A percentile compares a stretch with the other conserved stretches of the same genome.
Conservation (phyloP, 176 grass and related monocot genomes). For the Secale cereale region DNA sequence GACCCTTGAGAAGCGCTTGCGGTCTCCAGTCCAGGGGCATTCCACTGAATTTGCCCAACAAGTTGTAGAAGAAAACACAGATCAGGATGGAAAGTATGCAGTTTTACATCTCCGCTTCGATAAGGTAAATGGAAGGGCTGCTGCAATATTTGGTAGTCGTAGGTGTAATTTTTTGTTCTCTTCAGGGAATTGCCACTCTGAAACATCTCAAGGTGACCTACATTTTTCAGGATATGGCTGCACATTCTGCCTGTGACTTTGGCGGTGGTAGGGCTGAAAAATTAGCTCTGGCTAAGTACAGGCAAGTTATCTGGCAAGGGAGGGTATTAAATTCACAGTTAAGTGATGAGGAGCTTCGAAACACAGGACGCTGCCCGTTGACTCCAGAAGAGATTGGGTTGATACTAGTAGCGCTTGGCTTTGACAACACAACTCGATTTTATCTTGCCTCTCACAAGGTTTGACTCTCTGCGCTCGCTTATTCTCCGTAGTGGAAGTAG, state of each 20-base stretch:
- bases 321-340: slow-evolving; percentile 81
- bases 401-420: slow-evolving; percentile 70
- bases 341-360: slow-evolving; percentile 69
- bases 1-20: slow-evolving; percentile 61
- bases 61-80: slow-evolving; percentile 25
- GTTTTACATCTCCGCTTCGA: slow-evolving; percentile 96
- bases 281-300: slow-evolving; percentile 88
- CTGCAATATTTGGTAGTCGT: background rate
- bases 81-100: slow-evolving; percentile 59
- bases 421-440: slow-evolving; percentile 65
- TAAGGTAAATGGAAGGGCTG: slow-evolving; percentile 52
- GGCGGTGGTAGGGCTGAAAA: slow-evolving; percentile 84
- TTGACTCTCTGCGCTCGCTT: background rate
- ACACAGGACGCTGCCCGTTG: slow-evolving; percentile 67
- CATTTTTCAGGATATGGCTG: slow-evolving; percentile 86
- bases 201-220: slow-evolving; percentile 8
- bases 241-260: slow-evolving; percentile 92
- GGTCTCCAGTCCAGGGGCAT: slow-evolving; percentile 30
- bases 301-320: slow-evolving; percentile 93
- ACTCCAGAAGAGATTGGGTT: slow-evolving; percentile 93
- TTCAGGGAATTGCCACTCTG: background rate
- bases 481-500: background rate
- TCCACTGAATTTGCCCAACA: slow-evolving; percentile 33
- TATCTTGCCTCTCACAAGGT: slow-evolving; percentile 99
- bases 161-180: background rate